Percentiles rank a stretch among this genome's conserved stretches.
These are phyloP conservation scores for Raffaelea albimanens DNA, from an alignment of 2,329 filamentous ascomycete genomes.

Conservation along the genomic window DNA sequence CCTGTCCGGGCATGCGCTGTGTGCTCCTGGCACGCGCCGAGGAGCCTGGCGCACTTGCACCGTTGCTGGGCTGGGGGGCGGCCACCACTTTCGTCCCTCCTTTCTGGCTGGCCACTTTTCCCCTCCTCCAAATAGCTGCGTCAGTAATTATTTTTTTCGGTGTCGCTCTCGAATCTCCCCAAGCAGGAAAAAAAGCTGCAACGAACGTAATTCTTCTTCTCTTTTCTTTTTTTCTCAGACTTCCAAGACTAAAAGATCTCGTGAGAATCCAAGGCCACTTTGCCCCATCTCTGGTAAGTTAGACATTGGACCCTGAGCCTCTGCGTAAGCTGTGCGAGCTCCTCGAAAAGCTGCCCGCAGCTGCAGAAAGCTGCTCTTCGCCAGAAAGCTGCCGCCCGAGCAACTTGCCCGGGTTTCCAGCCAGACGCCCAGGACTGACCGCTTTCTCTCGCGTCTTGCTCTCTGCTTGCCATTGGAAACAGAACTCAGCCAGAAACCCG, in stretches of 20 bases:
- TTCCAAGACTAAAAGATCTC: not conserved
- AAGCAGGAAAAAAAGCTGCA: conserved; percentile 6
- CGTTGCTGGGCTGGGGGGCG: conserved; percentile 10
- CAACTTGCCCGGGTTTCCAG: not conserved
- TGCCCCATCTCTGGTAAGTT: not conserved
- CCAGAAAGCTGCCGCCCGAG: not conserved
- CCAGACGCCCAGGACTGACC: not conserved
- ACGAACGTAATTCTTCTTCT: conserved; percentile 9
- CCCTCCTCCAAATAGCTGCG: conserved; percentile 8
- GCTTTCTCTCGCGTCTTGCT: not conserved
- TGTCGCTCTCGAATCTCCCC: not conserved
- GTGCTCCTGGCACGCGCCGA: too few species aligned
- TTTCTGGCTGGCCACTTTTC: not conserved
- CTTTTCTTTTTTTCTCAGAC: conserved; percentile 3
- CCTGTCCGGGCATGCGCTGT: too few species aligned
- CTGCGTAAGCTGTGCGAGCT: not conserved
- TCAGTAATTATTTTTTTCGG: conserved; percentile 8
- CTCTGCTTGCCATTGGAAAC: not conserved
- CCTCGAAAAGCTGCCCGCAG: too few species aligned
- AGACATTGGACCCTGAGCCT: too few species aligned
- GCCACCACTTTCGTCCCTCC: too few species aligned
- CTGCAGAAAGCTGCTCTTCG: too few species aligned
- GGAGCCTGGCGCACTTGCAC: conserved; percentile 4
- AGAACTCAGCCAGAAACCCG: not conserved
- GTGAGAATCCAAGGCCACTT: not conserved